Base-by-base conservation (phyloP, 352 stramenopile genomes). In the Peronospora destructor region DNA sequence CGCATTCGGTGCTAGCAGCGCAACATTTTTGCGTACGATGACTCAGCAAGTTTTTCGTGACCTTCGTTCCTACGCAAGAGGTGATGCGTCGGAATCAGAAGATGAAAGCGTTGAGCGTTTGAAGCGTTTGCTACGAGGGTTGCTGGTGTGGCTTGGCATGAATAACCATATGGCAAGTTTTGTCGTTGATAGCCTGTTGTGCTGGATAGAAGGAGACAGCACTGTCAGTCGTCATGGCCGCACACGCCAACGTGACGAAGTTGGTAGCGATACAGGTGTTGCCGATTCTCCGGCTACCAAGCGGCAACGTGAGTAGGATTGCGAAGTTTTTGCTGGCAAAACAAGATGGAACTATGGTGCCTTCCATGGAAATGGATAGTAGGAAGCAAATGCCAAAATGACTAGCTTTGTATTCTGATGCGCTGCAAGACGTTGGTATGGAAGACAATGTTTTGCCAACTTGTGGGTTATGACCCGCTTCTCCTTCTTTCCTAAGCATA, bases 1-100 rank as follows among this genome's bases (percentile, higher is more conserved):
- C 10, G 63, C 69, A 3, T 82, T 84, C 41, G 73, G 67, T 3
- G 36, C 61, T 1, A 80, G 53, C 26, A 81, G 72, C 25, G 42
- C 63, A 9, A 64, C 68, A 11, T 85, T 86, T 49, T 34, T 86
- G 16, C 47, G 61, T 7, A 70, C 67, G 8, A 85, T 88, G 71
- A 49, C 64, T 12, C 63, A 66, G 25, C 62, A 82, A 38, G 59
- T 86, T 59, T 60, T 86, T 35, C 45, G 49, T 4, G 62, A 70
- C 21, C 33, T 86, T 17, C 59, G 64, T 29, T 19, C 25, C 19
- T 78, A 65, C 46, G 56, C 70, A 13, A 53, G 61, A 35, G 59
- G 64, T 2, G 66, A 71, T 10, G 51, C 61, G n/a, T 54, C 32
- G 33, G 62, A 67, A 53, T 49, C 35, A 14, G 58, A 62, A 50